These are phyloP conservation scores for Amorphotheca resinae DNA, from an alignment of 495 filamentous ascomycete species.

Conservation along the genomic window DNA sequence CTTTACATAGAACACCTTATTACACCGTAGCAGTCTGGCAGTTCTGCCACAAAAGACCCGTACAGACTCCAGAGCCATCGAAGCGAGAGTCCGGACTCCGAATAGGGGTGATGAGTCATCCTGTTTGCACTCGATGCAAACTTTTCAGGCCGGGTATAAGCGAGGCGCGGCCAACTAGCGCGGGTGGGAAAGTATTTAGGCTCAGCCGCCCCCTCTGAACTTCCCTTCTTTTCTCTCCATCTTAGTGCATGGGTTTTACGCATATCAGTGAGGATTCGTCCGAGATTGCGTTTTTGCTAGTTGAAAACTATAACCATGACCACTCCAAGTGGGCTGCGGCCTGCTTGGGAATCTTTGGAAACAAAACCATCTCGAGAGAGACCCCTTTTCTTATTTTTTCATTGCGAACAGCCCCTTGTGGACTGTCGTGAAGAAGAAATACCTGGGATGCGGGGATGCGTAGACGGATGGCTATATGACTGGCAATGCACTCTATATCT, in stretches of 20 bases:
- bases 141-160: neutral
- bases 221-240: conserved; percentile 16
- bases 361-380: conserved; percentile 14
- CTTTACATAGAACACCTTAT: too few relatives aligned
- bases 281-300: conserved; percentile 29
- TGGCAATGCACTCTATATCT: too few relatives aligned
- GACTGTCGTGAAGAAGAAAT: conserved; percentile 26
- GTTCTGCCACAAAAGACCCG: too few relatives aligned
- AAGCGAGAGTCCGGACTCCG: too few relatives aligned
- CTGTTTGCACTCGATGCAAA: neutral
- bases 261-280: conserved; percentile 26
- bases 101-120: neutral
- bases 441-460: neutral
- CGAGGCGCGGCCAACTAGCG: neutral
- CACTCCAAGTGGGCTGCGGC: conserved; percentile 18
- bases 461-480: neutral
- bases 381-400: conserved; percentile 27
- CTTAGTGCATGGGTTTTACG: conserved; percentile 24
- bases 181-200: neutral
- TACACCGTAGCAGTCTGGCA: too few relatives aligned
- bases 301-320: conserved; percentile 29
- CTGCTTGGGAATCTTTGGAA: conserved; percentile 23
- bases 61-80: too few relatives aligned
- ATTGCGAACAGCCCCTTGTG: conserved; percentile 22
- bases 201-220: neutral